Base-by-base conservation (phyloP, 768 basidiomycete species). In the Hygrocybe punicea region DNA sequence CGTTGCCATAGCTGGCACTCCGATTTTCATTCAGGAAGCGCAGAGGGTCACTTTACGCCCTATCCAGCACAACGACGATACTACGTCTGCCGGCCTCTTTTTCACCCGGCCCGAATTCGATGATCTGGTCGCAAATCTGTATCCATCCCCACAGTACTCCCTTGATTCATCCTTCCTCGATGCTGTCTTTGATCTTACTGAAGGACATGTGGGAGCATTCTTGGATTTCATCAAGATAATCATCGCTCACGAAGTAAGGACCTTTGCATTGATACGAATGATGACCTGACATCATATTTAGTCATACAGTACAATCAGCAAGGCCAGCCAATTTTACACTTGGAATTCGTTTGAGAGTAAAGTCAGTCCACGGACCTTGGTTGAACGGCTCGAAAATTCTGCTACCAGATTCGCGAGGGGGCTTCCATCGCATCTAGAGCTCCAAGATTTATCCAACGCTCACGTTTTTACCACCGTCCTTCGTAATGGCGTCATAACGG, bases 171-270 rank as follows among this genome's bases (percentile, higher is more conserved):
- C 23, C 13, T 62, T 63, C 52, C 47, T 60, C 37, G 33, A 51
- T n/a, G 21, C 0, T 35, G 37, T 63, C 24, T 59, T 59, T n/a
- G 37, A 14, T 25, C 10, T 63, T 49, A 63, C 61, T 19, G 46
- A 17, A 19, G 62, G 62, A 46, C 62, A 63, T 49, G 52, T 54
- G 9, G 62, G 62, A 55, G 58, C 58, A 33, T 40, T 59, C 23
- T 39, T 16, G 16, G 58, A 59, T 50, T 34, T 63, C 17, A 19
- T 63, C 23, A 33, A n/a, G 34, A 45, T 58, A 24, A 40, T 62
- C 9, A 21, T 42, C 21, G 35, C 46, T 23, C 7, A 59, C 19
- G 50, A 59, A 11, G 61, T 62, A 55, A 36, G 61, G 16, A 11
- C 34, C 33, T 54, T 37, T 34, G 19, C 10, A 40, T 46, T 48